Percentiles rank a stretch among this genome's conserved stretches.
Evolutionary conservation across 768 basidiomycete genomes (phyloP).

Genomic region (Rhizopogon sp.): DNA sequence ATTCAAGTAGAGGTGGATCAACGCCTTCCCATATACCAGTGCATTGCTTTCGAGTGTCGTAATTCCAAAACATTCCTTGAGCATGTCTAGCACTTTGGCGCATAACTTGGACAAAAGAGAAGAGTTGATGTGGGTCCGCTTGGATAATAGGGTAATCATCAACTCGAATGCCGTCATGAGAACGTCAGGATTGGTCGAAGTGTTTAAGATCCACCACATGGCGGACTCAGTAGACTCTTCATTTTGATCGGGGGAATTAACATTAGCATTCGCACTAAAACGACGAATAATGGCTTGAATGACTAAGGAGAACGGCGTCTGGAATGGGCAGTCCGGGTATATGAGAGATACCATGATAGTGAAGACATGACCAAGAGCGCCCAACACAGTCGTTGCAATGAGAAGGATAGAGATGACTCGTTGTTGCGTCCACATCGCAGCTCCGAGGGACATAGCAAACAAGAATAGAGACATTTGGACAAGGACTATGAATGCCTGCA

Average conservation of each 20-base stretch:
- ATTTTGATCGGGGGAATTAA: no score
- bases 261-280: no score
- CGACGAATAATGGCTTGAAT: no score
- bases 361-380: not conserved
- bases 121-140: not conserved
- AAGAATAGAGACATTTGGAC: not conserved
- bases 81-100: no score
- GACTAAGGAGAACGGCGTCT: no score
- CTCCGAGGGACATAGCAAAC: not conserved
- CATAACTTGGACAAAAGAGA: not conserved
- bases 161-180: not conserved
- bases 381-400: not conserved
- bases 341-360: not conserved
- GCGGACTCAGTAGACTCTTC: no score
- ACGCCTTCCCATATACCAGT: no score
- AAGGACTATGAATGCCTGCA: not conserved
- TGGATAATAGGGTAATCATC: not conserved
- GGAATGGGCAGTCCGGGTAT: not conserved
- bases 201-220: conserved; percentile 6
- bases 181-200: conserved; percentile 8
- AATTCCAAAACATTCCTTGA: no score
- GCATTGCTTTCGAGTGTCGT: no score
- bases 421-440: not conserved
- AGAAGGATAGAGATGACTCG: not conserved
- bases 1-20: no score